Evolutionary conservation across 2,329 filamentous ascomycete species (phyloP), one percentile per base, ranked within the genome.

Genomic region (Botrytis hyacinthi): DNA sequence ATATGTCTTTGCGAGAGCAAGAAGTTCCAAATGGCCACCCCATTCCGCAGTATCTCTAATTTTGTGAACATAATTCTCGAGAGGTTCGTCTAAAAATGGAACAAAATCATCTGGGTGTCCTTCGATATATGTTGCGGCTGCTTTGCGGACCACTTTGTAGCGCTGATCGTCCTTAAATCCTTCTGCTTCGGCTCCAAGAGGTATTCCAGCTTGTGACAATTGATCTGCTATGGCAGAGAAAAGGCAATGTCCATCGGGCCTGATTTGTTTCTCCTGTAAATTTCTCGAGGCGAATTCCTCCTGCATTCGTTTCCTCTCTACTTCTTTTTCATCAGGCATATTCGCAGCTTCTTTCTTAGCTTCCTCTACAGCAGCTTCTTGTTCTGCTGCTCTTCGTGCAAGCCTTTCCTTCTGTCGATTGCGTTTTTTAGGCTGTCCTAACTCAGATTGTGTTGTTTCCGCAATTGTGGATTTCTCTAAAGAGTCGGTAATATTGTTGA

Each of bases 171-270:
- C 81, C 75, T 79, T 83, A 73, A 78, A 76, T 46, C 71, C 66
- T 26, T 78, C 78, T 9, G 74, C 75, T 7, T 78, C 78, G 10
- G 76, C 66, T 22, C 79, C 80, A 1, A 90, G 78, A 1, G 86
- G 79, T 22, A 90, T 84, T 3, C 81, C 83, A 62, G 86, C 83
- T 71, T 87, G 84, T 71, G 83, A 84, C 71, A 98, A 86, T 83
- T 97, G 94, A 81, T 96, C 93, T 40, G 95, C 95, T 69, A 98
- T 88, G 0, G 96, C 94, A 26, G 94, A 92, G 83, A 98, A 99
- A 26, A 99, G 85, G 81, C 96, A 99, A 83, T 99, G 96, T 0
- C 96, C 96, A 82, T 99, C 95, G 0, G 96, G 94, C 57, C 88
- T 88, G 73, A 99, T 94, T 74, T 93, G 90, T 78, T 92, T 88